phyloP scores from a whole-genome alignment of 805 yeast genomes.

The Candida awuae region DNA sequence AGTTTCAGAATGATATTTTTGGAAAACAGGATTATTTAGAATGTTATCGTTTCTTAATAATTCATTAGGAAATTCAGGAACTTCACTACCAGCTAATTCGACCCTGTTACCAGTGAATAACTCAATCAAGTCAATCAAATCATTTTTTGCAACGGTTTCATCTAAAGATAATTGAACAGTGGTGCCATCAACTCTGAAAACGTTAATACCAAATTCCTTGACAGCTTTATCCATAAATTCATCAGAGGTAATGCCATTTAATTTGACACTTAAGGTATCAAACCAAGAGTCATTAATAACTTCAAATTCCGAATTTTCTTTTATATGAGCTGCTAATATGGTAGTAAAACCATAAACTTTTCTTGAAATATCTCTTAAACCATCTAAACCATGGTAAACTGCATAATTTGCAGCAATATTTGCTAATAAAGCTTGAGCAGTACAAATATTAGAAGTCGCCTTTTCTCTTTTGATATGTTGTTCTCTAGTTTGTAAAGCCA shows the following conservation, averaged over 20 bases:
- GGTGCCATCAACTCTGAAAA: slow-evolving; percentile 55
- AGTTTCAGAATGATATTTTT: slow-evolving; percentile 86
- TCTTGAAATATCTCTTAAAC: slow-evolving; percentile 67
- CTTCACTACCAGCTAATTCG: slow-evolving; percentile 20
- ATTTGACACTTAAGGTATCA: slow-evolving; percentile 72
- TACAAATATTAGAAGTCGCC: slow-evolving; percentile 96
- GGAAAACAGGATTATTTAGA: slow-evolving; percentile 71
- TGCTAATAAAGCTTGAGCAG: slow-evolving; percentile 94
- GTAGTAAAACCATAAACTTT: slow-evolving; percentile 71
- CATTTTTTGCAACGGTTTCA: slow-evolving; percentile 67
- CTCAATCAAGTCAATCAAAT: slow-evolving; percentile 48
- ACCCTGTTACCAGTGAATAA: slow-evolving; percentile 44
- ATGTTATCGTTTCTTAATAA: slow-evolving; percentile 50
- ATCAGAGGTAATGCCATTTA: slow-evolving; percentile 46
- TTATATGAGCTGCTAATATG: slow-evolving; percentile 55
- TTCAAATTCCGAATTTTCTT: slow-evolving; percentile 34
- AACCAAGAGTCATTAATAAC: slow-evolving; percentile 50
- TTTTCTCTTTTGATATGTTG: slow-evolving; percentile 96
- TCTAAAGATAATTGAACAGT: slow-evolving; percentile 80
- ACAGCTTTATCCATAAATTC: slow-evolving; percentile 52
- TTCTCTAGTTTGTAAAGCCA: slow-evolving; percentile 96
- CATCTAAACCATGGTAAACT: slow-evolving; percentile 91
- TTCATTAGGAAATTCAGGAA: slow-evolving; percentile 45
- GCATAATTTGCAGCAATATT: slow-evolving; percentile 94
- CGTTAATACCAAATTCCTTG: slow-evolving; percentile 56